Percentiles rank a stretch among this genome's conserved stretches.
Evolutionary conservation across 2,329 filamentous ascomycete species (phyloP).

Genomic region (Zymoseptoria tritici): DNA sequence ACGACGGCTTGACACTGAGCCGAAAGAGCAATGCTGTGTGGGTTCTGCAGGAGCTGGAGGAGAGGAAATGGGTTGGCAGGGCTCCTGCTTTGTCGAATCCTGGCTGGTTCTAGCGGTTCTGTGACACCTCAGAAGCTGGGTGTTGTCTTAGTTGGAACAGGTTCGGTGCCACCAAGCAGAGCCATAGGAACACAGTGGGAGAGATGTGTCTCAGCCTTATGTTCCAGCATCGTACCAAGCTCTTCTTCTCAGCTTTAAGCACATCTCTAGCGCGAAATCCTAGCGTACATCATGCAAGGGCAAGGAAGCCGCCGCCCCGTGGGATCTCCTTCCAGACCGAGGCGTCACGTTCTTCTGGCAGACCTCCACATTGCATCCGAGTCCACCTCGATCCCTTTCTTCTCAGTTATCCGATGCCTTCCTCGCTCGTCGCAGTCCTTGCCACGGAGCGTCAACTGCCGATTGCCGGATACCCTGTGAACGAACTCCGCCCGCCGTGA

Average conservation of each 20-base stretch:
- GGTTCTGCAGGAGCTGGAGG: constrained; percentile 17
- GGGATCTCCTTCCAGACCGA: background rate
- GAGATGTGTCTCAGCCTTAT: background rate
- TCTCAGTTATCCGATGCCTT: background rate
- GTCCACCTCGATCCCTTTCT: background rate
- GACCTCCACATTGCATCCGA: background rate
- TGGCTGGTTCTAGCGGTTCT: constrained; percentile 8
- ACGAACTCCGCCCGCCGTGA: constrained; percentile 11
- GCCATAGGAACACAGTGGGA: background rate
- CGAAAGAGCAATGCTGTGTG: constrained; percentile 19
- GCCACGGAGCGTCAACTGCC: background rate
- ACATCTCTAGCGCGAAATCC: background rate
- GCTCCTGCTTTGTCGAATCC: constrained; percentile 16
- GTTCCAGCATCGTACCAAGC: background rate
- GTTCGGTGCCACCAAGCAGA: background rate
- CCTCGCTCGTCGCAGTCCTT: background rate
- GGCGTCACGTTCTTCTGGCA: background rate
- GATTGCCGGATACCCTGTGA: background rate
- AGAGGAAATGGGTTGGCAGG: constrained; percentile 17
- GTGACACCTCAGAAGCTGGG: background rate
- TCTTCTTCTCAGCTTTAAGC: background rate
- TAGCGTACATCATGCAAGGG: background rate
- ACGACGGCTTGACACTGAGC: constrained; percentile 13
- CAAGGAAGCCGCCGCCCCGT: background rate
- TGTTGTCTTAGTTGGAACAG: background rate